Percentiles rank a stretch among this genome's conserved stretches.
These are phyloP conservation scores for Hapsidospora chrysogenum DNA, from an alignment of 495 filamentous ascomycete genomes.

Conservation along the genomic window DNA sequence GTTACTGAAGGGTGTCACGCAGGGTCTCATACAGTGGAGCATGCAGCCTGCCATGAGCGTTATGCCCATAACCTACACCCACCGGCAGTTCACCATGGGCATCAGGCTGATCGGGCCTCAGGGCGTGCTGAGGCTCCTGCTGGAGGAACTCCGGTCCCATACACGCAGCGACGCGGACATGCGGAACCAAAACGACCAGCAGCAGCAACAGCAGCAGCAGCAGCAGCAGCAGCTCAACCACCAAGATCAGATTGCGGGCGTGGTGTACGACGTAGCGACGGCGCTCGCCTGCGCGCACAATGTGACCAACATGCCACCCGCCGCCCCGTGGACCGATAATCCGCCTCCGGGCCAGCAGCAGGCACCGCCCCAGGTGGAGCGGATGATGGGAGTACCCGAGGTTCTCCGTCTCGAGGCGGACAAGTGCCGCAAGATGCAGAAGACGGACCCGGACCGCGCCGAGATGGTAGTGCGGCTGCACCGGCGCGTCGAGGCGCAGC, in stretches of 20 bases:
- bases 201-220: too few species aligned
- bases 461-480: constrained; percentile 61
- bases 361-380: neutral
- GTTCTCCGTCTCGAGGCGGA: constrained; percentile 48
- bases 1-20: constrained; percentile 48
- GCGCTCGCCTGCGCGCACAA: constrained; percentile 60
- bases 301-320: constrained; percentile 24
- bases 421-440: constrained; percentile 42
- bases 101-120: constrained; percentile 54
- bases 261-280: constrained; percentile 58
- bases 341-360: constrained; percentile 11
- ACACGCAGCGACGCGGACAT: neutral
- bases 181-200: neutral
- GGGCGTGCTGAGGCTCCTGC: constrained; percentile 39
- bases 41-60: constrained; percentile 43
- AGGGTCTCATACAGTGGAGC: constrained; percentile 57
- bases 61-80: constrained; percentile 61
- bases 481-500: constrained; percentile 52
- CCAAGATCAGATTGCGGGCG: constrained; percentile 21
- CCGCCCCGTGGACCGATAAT: constrained; percentile 10
- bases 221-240: constrained; percentile 21
- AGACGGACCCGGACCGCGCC: constrained; percentile 42
- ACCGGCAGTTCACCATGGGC: constrained; percentile 52
- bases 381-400: constrained; percentile 39
- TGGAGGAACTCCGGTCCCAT: constrained; percentile 54